Evolutionary conservation across 768 basidiomycete genomes (phyloP).

Genomic region (Suillus americanus): DNA sequence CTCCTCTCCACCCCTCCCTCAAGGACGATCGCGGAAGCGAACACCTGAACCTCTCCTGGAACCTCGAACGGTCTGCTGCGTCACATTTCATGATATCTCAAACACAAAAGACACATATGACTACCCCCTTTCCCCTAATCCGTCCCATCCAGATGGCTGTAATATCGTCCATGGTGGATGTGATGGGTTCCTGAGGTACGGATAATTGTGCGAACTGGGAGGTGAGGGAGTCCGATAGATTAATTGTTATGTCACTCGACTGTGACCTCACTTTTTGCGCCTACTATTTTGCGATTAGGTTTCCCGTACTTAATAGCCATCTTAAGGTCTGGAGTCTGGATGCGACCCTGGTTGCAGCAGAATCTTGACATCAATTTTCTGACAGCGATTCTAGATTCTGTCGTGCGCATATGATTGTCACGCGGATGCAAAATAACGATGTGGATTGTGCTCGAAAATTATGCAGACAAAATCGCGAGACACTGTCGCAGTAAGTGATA

Average conservation of each 20-base stretch:
- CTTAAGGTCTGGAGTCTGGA: not conserved
- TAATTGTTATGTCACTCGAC: not conserved
- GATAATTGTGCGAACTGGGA: not conserved
- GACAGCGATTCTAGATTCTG: not conserved
- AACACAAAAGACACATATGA: not conserved
- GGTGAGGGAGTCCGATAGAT: not conserved
- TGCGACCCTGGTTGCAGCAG: not conserved
- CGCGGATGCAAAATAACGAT: not conserved
- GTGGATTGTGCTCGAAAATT: not conserved
- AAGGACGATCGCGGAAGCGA: not conserved
- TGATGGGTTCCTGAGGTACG: not conserved
- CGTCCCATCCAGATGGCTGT: slow-evolving; percentile 60
- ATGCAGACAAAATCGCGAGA: not conserved
- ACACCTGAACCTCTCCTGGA: not conserved
- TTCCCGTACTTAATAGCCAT: not conserved
- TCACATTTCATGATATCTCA: not conserved
- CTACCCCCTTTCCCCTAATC: slow-evolving; percentile 32
- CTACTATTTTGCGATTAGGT: not conserved
- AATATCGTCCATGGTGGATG: slow-evolving; percentile 52
- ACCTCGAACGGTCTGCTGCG: not conserved
- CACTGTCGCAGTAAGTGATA: not conserved
- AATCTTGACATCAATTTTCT: not conserved
- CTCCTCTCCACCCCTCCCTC: not conserved
- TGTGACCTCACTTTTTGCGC: not conserved
- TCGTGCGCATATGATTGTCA: not conserved